Base-by-base conservation (phyloP, 306 rosid genomes). In the Gillenia trifoliata region DNA sequence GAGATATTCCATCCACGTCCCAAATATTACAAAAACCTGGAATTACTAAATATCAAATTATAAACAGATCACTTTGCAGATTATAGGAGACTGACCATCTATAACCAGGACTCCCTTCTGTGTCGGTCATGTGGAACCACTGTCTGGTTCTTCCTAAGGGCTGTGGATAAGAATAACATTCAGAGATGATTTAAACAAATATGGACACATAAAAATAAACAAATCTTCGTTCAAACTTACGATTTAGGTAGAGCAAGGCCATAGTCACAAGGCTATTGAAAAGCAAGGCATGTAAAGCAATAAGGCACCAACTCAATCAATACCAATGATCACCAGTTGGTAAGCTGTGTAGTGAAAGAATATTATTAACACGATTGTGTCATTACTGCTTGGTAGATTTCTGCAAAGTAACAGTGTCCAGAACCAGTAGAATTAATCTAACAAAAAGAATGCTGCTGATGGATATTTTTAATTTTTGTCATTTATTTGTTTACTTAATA, bases 241-340 rank as follows among this genome's bases (percentile, higher is more conserved):
- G 95, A 33, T 90, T 80, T 65, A 93, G 85, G 83, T 83, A 87
- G 83, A 96, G 47, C 84, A 93, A 81, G 77, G 95, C 89, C 83
- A 88, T 12, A 69, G 93, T 93, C 80, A 90, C 88, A 52, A 87
- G 22, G 70, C 20, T 47, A 82, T 90, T 90, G 85, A 90, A 93
- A 68, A 90, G 11, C 38, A 89, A 0, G 8, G 87, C 83, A 80
- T 90, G n/a, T n/a, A 90, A 61, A 57, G 11, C 10, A 82, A 2
- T 40, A 90, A 52, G 74, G 75, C 79, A 63, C 80, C 90, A 71
- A 88, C 70, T 68, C 89, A 56, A 77, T 49, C 98, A 93, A 79
- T 90, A 90, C 97, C 97, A 93, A 75, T 76, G 36, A 73, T 79
- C 93, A 9, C 5, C 81, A 70, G 3, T 56, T n/a, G 98, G 96